Evolutionary conservation across 2,329 filamentous ascomycete species (phyloP).

Genomic region (Penicillium sp.): DNA sequence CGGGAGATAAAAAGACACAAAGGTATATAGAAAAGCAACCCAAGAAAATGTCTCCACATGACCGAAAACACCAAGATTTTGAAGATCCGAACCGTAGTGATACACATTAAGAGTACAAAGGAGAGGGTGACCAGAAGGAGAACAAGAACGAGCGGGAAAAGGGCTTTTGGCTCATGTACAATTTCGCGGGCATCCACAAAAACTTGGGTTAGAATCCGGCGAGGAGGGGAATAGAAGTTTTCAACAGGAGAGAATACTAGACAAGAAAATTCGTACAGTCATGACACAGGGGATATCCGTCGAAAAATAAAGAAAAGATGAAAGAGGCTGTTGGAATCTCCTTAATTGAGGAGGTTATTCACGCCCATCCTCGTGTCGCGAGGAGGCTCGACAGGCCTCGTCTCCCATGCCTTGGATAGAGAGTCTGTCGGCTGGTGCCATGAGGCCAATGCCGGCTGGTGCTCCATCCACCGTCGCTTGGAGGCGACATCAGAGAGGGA

Average conservation of each 20-base stretch:
- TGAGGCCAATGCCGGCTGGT: constrained; percentile 30
- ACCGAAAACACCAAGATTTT: constrained; percentile 19
- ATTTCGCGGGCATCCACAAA: constrained; percentile 9
- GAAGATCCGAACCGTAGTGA: constrained; percentile 27
- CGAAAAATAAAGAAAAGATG: constrained; percentile 6
- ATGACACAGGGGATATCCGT: constrained; percentile 21
- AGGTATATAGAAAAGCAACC: neutral
- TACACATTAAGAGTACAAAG: constrained; percentile 35
- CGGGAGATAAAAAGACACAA: neutral
- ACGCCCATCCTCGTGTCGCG: constrained; percentile 48
- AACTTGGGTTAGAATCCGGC: neutral
- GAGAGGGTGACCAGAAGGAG: constrained; percentile 15
- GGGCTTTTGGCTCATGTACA: constrained; percentile 30
- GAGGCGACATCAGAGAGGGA: constrained; percentile 32
- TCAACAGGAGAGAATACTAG: constrained; percentile 16
- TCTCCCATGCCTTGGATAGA: constrained; percentile 31
- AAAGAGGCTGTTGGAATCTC: neutral
- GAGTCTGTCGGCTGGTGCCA: constrained; percentile 36
- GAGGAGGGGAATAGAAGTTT: constrained; percentile 22
- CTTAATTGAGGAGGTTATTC: constrained; percentile 44
- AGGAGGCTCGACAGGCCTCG: constrained; percentile 26
- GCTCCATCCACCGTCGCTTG: constrained; percentile 36
- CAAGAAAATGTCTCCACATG: constrained; percentile 5
- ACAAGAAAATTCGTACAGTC: constrained; percentile 31
- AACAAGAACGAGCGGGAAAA: constrained; percentile 12